Evolutionary conservation across 805 yeast genomes (phyloP).

Genomic region (Spencermartinsiella europaea): DNA sequence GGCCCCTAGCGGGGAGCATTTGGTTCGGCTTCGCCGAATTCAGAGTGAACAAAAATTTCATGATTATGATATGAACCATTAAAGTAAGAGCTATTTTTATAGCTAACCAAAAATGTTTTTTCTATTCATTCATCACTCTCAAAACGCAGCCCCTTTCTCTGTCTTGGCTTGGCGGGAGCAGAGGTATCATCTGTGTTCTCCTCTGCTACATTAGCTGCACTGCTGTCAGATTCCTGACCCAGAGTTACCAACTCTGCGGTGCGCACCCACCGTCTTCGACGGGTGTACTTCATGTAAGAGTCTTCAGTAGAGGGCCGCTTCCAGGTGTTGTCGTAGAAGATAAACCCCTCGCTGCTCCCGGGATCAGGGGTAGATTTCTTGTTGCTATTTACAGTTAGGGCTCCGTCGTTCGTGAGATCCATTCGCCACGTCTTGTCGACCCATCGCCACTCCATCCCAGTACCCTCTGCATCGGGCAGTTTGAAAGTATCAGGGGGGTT

Average conservation of each 20-base stretch:
- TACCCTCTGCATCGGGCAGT: slow-evolving; percentile 65
- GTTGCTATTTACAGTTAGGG: slow-evolving; percentile 55
- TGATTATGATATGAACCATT: too few species aligned
- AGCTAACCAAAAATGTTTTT: background rate
- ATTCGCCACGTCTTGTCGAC: slow-evolving; percentile 88
- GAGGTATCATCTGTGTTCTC: background rate
- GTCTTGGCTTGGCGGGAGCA: slow-evolving; percentile 4
- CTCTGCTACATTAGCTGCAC: slow-evolving; percentile 4
- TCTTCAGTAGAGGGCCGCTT: slow-evolving; percentile 84
- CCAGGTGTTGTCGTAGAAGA: slow-evolving; percentile 93
- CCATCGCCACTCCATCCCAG: slow-evolving; percentile 89
- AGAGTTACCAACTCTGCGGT: slow-evolving; percentile 50
- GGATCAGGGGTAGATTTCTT: slow-evolving; percentile 50
- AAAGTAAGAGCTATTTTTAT: background rate
- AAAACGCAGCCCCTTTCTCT: slow-evolving; percentile 22
- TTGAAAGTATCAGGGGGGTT: slow-evolving; percentile 71
- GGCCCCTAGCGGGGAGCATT: too few species aligned
- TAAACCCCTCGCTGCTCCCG: slow-evolving; percentile 72
- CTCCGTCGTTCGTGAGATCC: slow-evolving; percentile 84
- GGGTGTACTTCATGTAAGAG: slow-evolving; percentile 81
- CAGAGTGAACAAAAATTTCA: too few species aligned
- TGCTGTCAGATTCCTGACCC: slow-evolving; percentile 5
- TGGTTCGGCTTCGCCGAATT: too few species aligned
- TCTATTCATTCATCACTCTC: slow-evolving; percentile 8
- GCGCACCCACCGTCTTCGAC: slow-evolving; percentile 94